Evolutionary conservation across 129 eudicot species (phyloP).

Genomic region (Flaveria trinervia): DNA sequence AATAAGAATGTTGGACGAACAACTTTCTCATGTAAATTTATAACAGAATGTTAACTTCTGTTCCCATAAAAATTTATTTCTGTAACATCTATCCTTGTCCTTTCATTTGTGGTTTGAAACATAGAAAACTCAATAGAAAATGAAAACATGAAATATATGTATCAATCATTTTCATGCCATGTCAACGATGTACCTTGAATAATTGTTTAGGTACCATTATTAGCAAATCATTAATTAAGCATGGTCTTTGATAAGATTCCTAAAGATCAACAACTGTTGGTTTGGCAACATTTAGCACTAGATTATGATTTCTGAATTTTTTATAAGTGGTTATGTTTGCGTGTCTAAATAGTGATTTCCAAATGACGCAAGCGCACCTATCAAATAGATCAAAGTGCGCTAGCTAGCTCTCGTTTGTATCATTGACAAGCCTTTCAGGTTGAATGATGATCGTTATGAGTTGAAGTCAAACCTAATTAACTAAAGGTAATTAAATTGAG

Average conservation of each 20-base stretch:
- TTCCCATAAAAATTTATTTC: not conserved
- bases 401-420: not conserved
- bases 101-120: conserved; percentile 29
- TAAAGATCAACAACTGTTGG: conserved; percentile 20
- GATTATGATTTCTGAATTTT: conserved; percentile 10
- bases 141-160: not conserved
- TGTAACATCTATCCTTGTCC: conserved; percentile 20
- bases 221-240: conserved; percentile 23
- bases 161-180: conserved; percentile 41
- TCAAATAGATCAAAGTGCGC: conserved; percentile 18
- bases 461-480: conserved; percentile 25
- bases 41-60: not conserved
- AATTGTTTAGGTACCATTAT: conserved; percentile 37
- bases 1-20: not conserved
- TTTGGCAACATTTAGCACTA: conserved; percentile 31
- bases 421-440: conserved; percentile 19
- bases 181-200: conserved; percentile 33
- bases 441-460: conserved; percentile 15
- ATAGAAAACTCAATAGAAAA: not conserved
- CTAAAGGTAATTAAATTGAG: not conserved
- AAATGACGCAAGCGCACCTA: conserved; percentile 27
- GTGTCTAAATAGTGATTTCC: conserved; percentile 16
- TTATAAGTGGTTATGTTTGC: not conserved
- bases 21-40: not conserved
- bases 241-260: conserved; percentile 23